Conservation (phyloP, 2,329 filamentous ascomycete species). For the Phoma sp. region DNA sequence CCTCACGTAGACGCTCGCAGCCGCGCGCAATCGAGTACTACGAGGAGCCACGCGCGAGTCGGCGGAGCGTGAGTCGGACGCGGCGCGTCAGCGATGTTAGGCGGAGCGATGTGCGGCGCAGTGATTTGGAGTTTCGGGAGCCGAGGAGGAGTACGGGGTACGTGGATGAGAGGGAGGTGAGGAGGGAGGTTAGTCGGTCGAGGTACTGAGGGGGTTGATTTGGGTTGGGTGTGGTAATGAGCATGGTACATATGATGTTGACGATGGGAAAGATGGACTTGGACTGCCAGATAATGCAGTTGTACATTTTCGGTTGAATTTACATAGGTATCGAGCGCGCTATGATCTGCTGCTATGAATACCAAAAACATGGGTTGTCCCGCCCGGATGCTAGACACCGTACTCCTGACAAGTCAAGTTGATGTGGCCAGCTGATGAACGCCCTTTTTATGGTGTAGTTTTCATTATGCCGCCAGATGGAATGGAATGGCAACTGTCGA, state of each 20-base stretch:
- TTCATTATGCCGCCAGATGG: conserved; percentile 5
- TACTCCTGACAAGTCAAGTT: conserved; percentile 14
- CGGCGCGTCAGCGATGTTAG: conserved; percentile 35
- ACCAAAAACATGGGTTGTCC: neutral
- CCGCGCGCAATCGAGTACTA: conserved; percentile 37
- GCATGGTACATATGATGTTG: neutral
- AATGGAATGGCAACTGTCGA: neutral
- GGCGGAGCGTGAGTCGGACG: conserved; percentile 34
- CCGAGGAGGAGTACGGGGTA: conserved; percentile 30
- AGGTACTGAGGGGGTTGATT: conserved; percentile 22
- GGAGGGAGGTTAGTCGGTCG: conserved; percentile 41
- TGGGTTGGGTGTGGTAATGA: neutral
- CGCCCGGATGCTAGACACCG: conserved; percentile 16
- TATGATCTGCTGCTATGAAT: conserved; percentile 10
- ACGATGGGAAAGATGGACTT: neutral
- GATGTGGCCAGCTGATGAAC: conserved; percentile 5
- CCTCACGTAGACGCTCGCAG: conserved; percentile 18
- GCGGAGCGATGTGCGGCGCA: conserved; percentile 11
- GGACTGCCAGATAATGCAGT: neutral
- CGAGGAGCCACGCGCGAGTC: conserved; percentile 36
- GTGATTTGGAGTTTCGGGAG: conserved; percentile 22
- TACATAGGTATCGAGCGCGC: conserved; percentile 15
- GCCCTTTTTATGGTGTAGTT: conserved; percentile 6
- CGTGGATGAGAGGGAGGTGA: conserved; percentile 34
- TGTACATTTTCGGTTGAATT: conserved; percentile 8